Conservation (phyloP, 352 stramenopile species). For the Phytopythium aichiense region DNA sequence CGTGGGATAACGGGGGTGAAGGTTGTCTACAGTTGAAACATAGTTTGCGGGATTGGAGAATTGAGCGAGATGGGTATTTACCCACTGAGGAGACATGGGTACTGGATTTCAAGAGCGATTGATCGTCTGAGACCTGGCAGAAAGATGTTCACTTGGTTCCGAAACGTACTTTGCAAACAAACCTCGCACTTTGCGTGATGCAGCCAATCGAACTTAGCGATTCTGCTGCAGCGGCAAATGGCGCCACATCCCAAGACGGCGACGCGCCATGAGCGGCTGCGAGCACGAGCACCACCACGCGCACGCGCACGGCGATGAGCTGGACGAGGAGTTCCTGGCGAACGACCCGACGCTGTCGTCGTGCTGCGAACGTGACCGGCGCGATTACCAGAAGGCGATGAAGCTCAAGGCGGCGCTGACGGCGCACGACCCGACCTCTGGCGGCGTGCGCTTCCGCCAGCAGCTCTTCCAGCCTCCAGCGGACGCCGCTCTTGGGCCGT, state of each 20-base stretch:
- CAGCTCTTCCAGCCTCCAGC: conserved; percentile 46
- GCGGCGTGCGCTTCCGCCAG: conserved; percentile 51
- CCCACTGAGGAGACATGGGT: not conserved
- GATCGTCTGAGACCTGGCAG: not conserved
- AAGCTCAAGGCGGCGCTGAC: conserved; percentile 58
- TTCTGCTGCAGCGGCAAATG: not conserved
- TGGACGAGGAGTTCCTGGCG: conserved; percentile 26
- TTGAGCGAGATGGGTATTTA: not conserved
- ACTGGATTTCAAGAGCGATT: not conserved
- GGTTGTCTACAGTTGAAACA: not conserved
- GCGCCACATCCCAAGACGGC: not conserved
- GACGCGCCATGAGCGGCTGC: conserved; percentile 3
- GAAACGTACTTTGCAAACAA: not conserved
- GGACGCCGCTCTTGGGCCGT: not conserved
- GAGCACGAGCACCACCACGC: conserved; percentile 12
- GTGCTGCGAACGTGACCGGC: conserved; percentile 57
- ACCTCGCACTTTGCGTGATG: not conserved
- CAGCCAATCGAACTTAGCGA: not conserved
- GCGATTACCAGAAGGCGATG: conserved; percentile 59
- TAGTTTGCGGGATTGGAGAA: not conserved
- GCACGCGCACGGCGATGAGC: conserved; percentile 14
- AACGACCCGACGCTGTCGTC: conserved; percentile 62
- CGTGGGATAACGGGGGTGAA: not conserved
- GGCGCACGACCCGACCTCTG: conserved; percentile 45
- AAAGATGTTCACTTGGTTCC: not conserved